Evolutionary conservation across 257 asterid genomes (phyloP).

Genomic region (Ehretia macrophylla): DNA sequence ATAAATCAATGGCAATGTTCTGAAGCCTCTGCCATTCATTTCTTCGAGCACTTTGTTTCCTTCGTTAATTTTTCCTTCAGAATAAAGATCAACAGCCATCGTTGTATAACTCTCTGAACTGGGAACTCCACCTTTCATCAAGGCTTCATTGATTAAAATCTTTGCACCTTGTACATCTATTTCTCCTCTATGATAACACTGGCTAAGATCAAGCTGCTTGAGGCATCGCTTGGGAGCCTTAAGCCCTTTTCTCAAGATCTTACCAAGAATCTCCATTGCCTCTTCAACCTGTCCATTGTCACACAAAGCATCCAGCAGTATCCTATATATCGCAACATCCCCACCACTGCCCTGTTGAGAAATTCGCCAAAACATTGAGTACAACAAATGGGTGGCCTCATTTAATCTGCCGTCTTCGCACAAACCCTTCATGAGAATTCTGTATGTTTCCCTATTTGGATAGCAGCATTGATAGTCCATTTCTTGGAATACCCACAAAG

Average conservation of each 20-base stretch:
- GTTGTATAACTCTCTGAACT: conserved; percentile 59
- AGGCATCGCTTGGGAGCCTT: conserved; percentile 54
- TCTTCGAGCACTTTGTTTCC: conserved; percentile 55
- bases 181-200: conserved; percentile 27
- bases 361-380: conserved; percentile 81
- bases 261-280: conserved; percentile 61
- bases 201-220: conserved; percentile 51
- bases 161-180: conserved; percentile 33
- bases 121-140: conserved; percentile 60
- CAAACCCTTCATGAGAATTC: conserved; percentile 78
- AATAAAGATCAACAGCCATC: conserved; percentile 65
- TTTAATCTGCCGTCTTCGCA: conserved; percentile 61
- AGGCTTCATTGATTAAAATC: conserved; percentile 53
- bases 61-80: conserved; percentile 61
- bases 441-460: conserved; percentile 69
- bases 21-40: conserved; percentile 59
- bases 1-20: conserved; percentile 41
- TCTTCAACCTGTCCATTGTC: conserved; percentile 67
- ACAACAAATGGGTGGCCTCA: conserved; percentile 79
- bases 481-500: conserved; percentile 70
- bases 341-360: conserved; percentile 79
- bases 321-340: conserved; percentile 66
- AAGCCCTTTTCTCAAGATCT: conserved; percentile 74
- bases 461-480: conserved; percentile 67
- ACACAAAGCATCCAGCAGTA: conserved; percentile 67